phyloP scores from a whole-genome alignment of 1,139 yeast genomes.

The Zygosaccharomyces pseudobailii region DNA sequence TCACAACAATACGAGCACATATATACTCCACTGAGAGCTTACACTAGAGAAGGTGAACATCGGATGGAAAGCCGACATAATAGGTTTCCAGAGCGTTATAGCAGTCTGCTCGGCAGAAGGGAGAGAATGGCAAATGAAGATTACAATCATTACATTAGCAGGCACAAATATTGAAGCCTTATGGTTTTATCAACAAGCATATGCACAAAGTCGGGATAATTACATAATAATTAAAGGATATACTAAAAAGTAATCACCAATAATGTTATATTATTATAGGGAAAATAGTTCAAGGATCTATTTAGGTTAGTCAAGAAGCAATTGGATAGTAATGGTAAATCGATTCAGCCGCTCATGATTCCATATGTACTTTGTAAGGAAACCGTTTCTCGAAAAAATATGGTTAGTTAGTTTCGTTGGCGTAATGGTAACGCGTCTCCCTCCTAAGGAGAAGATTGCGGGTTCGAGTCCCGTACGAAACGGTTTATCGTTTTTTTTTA shows the following conservation, averaged over 20 bases:
- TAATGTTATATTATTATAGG: no score
- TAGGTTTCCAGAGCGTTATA: constrained; percentile 10
- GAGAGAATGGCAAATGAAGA: constrained; percentile 18
- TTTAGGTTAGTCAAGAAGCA: no score
- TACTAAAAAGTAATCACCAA: background rate
- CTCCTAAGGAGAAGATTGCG: constrained; percentile 96
- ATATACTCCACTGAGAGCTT: constrained; percentile 19
- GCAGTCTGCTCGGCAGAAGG: constrained; percentile 16
- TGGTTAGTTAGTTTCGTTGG: constrained; percentile 57
- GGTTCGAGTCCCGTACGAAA: constrained; percentile 96
- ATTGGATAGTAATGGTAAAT: no score
- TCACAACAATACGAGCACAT: constrained; percentile 6
- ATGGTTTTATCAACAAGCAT: background rate
- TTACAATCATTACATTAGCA: constrained; percentile 9
- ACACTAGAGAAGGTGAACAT: constrained; percentile 10
- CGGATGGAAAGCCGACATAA: constrained; percentile 1
- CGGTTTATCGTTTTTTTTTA: constrained; percentile 28
- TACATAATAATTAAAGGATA: background rate
- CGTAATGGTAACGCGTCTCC: constrained; percentile 96
- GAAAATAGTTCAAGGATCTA: no score
- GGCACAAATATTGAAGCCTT: background rate
- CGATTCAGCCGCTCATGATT: no score
- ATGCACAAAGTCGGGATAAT: background rate
- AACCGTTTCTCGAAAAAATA: background rate
- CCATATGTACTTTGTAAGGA: no score